Percentiles rank a stretch among this genome's conserved stretches.
Evolutionary conservation across 352 stramenopile genomes (phyloP).

Genomic region (Pythium myriotylum): DNA sequence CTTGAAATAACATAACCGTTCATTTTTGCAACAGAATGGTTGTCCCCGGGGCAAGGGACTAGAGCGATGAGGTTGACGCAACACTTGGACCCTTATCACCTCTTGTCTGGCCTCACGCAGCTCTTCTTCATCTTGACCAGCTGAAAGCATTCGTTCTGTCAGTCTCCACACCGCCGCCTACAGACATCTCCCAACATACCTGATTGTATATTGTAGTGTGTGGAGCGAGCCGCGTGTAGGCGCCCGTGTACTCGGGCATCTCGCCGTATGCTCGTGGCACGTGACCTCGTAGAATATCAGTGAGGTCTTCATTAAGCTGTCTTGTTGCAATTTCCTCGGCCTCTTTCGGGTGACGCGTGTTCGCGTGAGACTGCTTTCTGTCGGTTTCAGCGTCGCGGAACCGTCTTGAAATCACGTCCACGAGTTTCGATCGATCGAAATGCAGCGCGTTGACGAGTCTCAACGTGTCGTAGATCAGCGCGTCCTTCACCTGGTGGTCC

Average conservation of each 20-base stretch:
- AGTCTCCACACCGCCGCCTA: not conserved
- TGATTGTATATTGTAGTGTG: conserved; percentile 76
- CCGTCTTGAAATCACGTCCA: conserved; percentile 63
- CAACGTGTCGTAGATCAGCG: conserved; percentile 88
- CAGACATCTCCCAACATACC: conserved; percentile 19
- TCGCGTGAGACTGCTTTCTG: conserved; percentile 57
- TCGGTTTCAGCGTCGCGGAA: conserved; percentile 59
- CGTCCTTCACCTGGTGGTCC: conserved; percentile 90
- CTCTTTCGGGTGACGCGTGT: conserved; percentile 55
- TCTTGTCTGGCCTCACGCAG: conserved; percentile 41
- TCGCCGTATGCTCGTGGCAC: conserved; percentile 67
- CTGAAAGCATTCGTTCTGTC: conserved; percentile 6
- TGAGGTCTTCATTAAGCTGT: conserved; percentile 75
- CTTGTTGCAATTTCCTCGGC: conserved; percentile 45
- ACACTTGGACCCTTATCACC: conserved; percentile 9
- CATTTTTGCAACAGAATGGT: too few relatives aligned
- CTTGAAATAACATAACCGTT: too few relatives aligned
- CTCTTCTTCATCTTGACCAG: conserved; percentile 68
- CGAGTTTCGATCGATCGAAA: conserved; percentile 78
- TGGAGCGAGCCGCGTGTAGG: conserved; percentile 62
- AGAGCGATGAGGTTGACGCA: too few relatives aligned
- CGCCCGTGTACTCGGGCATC: conserved; percentile 57
- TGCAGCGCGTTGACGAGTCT: conserved; percentile 80
- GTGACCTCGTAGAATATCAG: conserved; percentile 55
- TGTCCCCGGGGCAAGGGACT: too few relatives aligned